Evolutionary conservation across 257 asterid genomes (phyloP).

Genomic region (Solanum sparsipilum): DNA sequence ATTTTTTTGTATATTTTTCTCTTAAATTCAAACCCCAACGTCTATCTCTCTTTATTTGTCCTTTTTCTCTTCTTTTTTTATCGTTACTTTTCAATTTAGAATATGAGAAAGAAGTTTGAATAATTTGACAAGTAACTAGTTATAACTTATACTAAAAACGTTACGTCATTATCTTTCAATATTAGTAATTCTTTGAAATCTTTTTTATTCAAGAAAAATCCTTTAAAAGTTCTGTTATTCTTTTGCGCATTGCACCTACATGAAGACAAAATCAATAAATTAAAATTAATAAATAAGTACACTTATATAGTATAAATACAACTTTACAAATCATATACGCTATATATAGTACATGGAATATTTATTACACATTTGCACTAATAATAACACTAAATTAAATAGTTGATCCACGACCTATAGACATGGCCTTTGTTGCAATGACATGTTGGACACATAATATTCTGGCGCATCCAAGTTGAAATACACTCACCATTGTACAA

Average conservation of each 20-base stretch:
- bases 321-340: not conserved
- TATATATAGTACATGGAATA: not conserved
- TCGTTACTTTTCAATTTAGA: not conserved
- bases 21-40: not conserved
- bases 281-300: not conserved
- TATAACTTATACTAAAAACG: too few relatives aligned
- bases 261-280: not conserved
- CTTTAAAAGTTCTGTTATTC: not conserved
- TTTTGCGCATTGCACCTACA: not conserved
- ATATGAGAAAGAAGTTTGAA: too few relatives aligned
- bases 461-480: too few relatives aligned
- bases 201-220: too few relatives aligned
- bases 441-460: too few relatives aligned
- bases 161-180: too few relatives aligned
- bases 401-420: not conserved
- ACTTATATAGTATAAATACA: not conserved
- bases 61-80: too few relatives aligned
- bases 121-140: not conserved
- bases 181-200: not conserved
- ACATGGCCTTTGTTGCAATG: not conserved
- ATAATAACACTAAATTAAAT: not conserved
- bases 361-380: not conserved
- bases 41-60: not conserved
- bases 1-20: too few relatives aligned
- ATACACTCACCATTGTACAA: too few relatives aligned